Evolutionary conservation across 1,284 basidiomycete genomes (phyloP).

Genomic region (Entoloma clypeatum): DNA sequence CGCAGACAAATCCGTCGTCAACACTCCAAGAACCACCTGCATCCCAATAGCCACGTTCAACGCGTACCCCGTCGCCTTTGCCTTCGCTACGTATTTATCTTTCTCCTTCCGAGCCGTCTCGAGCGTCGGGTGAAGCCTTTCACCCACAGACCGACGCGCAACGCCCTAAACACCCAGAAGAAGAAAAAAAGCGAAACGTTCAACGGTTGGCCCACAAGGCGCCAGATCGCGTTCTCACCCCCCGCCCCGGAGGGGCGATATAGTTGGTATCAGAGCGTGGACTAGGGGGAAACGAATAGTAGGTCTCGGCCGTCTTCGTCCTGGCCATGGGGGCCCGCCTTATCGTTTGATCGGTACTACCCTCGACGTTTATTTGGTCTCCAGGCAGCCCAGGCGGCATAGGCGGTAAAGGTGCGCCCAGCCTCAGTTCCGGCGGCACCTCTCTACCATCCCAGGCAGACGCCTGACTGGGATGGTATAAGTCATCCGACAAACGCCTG

Average conservation of each 20-base stretch:
- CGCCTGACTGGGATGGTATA: too few relatives aligned
- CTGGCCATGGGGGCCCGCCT: too few relatives aligned
- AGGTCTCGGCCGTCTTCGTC: slow-evolving; percentile 22
- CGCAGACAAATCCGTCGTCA: slow-evolving; percentile 65
- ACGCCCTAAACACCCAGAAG: slow-evolving; percentile 11
- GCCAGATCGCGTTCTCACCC: slow-evolving; percentile 12
- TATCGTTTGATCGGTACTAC: too few relatives aligned
- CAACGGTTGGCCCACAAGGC: too few relatives aligned
- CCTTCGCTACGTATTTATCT: slow-evolving; percentile 41
- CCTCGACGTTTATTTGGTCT: too few relatives aligned
- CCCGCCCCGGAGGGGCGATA: slow-evolving; percentile 32
- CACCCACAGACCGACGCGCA: slow-evolving; percentile 33
- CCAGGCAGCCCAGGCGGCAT: too few relatives aligned
- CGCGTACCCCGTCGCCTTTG: slow-evolving; percentile 43
- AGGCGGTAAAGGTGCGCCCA: too few relatives aligned
- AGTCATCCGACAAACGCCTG: too few relatives aligned
- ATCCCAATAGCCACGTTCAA: slow-evolving; percentile 49
- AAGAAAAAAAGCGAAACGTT: too few relatives aligned
- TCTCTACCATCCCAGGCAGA: too few relatives aligned
- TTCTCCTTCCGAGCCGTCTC: slow-evolving; percentile 37
- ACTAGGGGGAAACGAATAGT: slow-evolving; percentile 16
- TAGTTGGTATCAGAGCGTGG: slow-evolving; percentile 29
- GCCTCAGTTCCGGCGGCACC: too few relatives aligned
- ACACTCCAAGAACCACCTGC: slow-evolving; percentile 61
- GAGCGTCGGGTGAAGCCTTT: slow-evolving; percentile 47